phyloP scores from a whole-genome alignment of 768 basidiomycete species.

The Leccinum disarticulatum region DNA sequence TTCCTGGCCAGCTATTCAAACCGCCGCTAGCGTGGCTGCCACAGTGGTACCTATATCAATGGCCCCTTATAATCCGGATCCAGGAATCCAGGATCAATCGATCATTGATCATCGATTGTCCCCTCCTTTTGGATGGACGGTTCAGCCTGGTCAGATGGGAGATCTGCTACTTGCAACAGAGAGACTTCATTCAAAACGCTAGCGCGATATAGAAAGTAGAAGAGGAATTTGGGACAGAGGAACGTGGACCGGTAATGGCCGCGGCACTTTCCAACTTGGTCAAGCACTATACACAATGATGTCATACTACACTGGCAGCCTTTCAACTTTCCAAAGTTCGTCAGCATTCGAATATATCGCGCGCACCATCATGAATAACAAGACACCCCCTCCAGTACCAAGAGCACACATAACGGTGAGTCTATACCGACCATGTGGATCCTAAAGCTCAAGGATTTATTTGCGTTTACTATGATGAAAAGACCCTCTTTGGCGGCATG shows the following conservation, averaged over 20 bases:
- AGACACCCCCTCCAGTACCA: slow-evolving; percentile 9
- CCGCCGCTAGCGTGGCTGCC: too few relatives aligned
- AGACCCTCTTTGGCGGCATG: slow-evolving; percentile 30
- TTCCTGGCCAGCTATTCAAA: too few relatives aligned
- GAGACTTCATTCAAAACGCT: slow-evolving; percentile 56
- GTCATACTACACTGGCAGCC: too few relatives aligned
- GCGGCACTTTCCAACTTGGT: too few relatives aligned
- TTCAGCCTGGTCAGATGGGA: background rate
- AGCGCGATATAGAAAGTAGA: slow-evolving; percentile 36
- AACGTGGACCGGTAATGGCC: slow-evolving; percentile 39
- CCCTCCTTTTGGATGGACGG: background rate
- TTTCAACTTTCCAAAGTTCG: background rate
- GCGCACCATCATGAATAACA: slow-evolving; percentile 8
- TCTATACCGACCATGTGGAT: too few relatives aligned
- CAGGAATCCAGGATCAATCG: too few relatives aligned
- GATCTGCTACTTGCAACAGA: slow-evolving; percentile 51
- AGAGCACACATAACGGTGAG: slow-evolving; percentile 13
- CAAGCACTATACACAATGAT: too few relatives aligned
- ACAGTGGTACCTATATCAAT: too few relatives aligned
- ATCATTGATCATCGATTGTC: too few relatives aligned
- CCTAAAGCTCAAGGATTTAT: background rate
- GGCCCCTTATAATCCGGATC: too few relatives aligned
- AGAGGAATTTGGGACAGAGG: slow-evolving; percentile 32
- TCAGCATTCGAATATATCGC: background rate
- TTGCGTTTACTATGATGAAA: background rate